Conservation (phyloP, 345 rosid species). For the Geranium brycei region DNA sequence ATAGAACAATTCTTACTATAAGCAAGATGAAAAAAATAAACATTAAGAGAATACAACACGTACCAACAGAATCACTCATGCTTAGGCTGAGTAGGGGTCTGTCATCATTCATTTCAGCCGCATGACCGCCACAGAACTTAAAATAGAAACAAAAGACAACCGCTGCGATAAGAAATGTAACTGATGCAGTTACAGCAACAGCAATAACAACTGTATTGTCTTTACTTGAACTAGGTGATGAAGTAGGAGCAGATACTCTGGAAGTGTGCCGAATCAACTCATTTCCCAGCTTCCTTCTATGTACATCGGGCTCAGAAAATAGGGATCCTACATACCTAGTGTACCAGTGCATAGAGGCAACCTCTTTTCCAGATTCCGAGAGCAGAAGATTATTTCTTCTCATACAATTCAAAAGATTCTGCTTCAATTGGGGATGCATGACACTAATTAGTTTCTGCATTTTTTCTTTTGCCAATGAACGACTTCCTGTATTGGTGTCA, state of each 20-base stretch:
- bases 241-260: slow-evolving; percentile 23
- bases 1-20: slow-evolving; percentile 1
- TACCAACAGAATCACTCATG: slow-evolving; percentile 61
- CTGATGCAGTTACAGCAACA: slow-evolving; percentile 55
- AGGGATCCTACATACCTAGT: slow-evolving; percentile 18
- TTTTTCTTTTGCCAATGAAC: slow-evolving; percentile 19
- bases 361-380: slow-evolving; percentile 27
- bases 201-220: slow-evolving; percentile 46
- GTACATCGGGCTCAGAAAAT: slow-evolving; percentile 19
- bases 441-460: slow-evolving; percentile 28
- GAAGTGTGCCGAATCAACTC: slow-evolving; percentile 21
- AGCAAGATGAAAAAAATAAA: background rate
- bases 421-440: slow-evolving; percentile 31
- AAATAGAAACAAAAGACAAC: slow-evolving; percentile 52
- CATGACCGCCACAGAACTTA: slow-evolving; percentile 26
- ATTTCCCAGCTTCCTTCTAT: slow-evolving; percentile 27
- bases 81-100: slow-evolving; percentile 85
- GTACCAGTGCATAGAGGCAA: slow-evolving; percentile 23
- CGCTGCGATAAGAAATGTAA: slow-evolving; percentile 53
- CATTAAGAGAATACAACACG: slow-evolving; percentile 4
- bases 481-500: slow-evolving; percentile 14
- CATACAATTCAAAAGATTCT: slow-evolving; percentile 41
- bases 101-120: slow-evolving; percentile 54
- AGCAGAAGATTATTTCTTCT: slow-evolving; percentile 30
- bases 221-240: slow-evolving; percentile 14